These are phyloP conservation scores for Saraca asoca DNA, from an alignment of 331 rosid species.

Conservation along the genomic window DNA sequence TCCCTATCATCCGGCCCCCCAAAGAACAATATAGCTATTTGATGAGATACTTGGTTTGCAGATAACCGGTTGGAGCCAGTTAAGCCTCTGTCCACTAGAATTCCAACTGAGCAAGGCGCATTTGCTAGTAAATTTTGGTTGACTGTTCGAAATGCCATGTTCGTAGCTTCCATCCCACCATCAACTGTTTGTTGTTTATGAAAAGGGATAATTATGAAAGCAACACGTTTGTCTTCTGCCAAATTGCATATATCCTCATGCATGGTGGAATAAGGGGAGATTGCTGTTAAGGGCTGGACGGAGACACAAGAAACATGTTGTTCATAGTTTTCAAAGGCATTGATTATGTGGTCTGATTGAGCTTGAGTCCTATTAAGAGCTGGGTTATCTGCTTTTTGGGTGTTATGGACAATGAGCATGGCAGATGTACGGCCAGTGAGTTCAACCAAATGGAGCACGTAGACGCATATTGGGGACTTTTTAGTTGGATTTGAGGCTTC, in stretches of 20 bases:
- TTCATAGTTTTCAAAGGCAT: constrained; percentile 73
- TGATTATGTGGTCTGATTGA: constrained; percentile 72
- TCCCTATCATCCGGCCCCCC: constrained; percentile 94
- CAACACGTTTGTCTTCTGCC: constrained; percentile 79
- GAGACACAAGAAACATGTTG: constrained; percentile 53
- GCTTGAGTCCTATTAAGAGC: constrained; percentile 61
- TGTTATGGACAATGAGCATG: constrained; percentile 69
- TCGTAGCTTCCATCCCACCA: constrained; percentile 81
- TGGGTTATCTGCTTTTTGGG: constrained; percentile 46
- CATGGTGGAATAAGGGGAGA: constrained; percentile 92
- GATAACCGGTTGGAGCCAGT: constrained; percentile 42
- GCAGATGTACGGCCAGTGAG: constrained; percentile 84
- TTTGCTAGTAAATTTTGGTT: constrained; percentile 65
- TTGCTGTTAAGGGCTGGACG: constrained; percentile 73
- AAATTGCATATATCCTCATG: constrained; percentile 77
- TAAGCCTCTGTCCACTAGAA: constrained; percentile 80
- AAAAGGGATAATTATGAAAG: constrained; percentile 75
- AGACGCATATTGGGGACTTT: constrained; percentile 74
- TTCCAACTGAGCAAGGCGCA: constrained; percentile 87
- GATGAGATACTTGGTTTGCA: constrained; percentile 49
- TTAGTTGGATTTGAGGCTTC: constrained; percentile 79
- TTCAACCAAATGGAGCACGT: constrained; percentile 75
- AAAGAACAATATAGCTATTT: constrained; percentile 61
- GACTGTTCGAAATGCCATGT: constrained; percentile 55
- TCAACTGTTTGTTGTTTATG: constrained; percentile 87